Base-by-base conservation (phyloP, 805 yeast species). In the Cyberlindnera sargentensis region DNA sequence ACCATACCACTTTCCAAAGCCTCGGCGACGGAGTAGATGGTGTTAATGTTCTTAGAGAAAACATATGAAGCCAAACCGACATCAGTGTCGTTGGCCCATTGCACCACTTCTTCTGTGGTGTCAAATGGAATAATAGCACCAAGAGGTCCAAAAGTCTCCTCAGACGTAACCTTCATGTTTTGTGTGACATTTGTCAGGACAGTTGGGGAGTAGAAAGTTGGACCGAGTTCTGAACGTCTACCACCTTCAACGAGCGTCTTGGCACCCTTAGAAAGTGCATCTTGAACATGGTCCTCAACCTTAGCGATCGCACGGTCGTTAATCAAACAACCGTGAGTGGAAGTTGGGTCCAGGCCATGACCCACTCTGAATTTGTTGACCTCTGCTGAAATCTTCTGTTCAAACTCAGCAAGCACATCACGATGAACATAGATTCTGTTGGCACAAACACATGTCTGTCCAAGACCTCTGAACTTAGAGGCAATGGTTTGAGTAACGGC, bases 401-500 rank as follows among this genome's bases (percentile, higher is more conserved):
- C 56, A 49, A 80, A 79, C 42, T 72, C 63, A 40, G 75, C 78
- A 44, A 76, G 65, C 27, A 78, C 60, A 3, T 67, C 62, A 36
- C 68, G 62, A 46, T 80, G 83, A 25, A 80, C 77, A 51, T 74
- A 80, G 4, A 80, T 50, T 52, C 82, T 67, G 56, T 78, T 77
- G 41, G 82, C 80, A 60, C 82, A 77, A 25, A 78, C 77, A 64
- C 86, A 80, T 1, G 83, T 78, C 57, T 80, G 85, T 33, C 85
- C 85, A 56, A 78, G 64, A 33, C 78, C 69, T 60, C 82, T 70
- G 59, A 80, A 78, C 53, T 78, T 79, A 30, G 80, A 71, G 4
- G 75, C 77, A 34, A 75, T 57, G 1, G 77, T 73, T 47, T 67
- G 68, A 25, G 66, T 71, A 3, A 78, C 80, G 1, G 84, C 82